Conservation (phyloP, 176 grass and related monocot species). For the Thinopyrum elongatum region DNA sequence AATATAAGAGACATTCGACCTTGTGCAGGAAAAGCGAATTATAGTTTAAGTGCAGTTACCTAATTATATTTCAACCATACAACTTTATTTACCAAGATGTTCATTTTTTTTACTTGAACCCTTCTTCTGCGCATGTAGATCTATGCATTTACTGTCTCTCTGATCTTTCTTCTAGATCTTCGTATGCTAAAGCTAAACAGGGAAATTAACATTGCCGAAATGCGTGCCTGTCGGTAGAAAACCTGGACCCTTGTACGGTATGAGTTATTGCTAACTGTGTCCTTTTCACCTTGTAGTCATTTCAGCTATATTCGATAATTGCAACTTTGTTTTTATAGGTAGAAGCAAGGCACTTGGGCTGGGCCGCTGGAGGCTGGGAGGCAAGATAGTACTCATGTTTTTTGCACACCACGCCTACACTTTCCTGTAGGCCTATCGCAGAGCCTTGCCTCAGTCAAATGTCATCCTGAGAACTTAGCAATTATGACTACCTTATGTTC, state of each 20-base stretch:
- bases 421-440: not conserved
- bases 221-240: not conserved
- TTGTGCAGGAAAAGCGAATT: not conserved
- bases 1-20: not conserved
- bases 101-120: not conserved
- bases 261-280: not conserved
- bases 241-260: not conserved
- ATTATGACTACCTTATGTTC: not conserved
- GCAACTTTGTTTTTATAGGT: not conserved
- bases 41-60: not conserved
- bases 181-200: constrained; percentile 20
- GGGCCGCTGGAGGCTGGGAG: no score
- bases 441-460: not conserved
- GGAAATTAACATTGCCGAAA: not conserved
- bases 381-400: not conserved
- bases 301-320: not conserved
- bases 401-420: not conserved
- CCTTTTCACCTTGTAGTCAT: not conserved
- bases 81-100: not conserved
- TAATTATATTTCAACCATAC: not conserved
- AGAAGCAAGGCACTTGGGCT: not conserved
- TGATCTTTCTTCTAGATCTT: not conserved
- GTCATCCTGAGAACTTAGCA: not conserved
- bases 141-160: constrained; percentile 6
- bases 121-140: not conserved